Evolutionary conservation across 768 basidiomycete genomes (phyloP), one percentile per base, ranked within the genome.

Genomic region (Lentinula boryana): DNA sequence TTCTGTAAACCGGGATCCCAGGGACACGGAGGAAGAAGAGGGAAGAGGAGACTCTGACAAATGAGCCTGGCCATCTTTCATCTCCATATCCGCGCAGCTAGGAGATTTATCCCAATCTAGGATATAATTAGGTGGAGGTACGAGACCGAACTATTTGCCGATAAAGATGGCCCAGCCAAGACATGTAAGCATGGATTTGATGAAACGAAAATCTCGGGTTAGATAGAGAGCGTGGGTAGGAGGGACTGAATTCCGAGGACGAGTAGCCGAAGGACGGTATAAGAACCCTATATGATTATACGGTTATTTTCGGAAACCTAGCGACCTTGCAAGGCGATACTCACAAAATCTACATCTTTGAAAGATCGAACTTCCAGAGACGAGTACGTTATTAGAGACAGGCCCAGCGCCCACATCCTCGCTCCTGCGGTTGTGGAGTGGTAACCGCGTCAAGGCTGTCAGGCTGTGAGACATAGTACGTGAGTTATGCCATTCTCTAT

Each of bases 371-470:
- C 16, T 35, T 52, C 27, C 13, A 33, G 32, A 35, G 50, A 23
- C 46, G 21, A 8, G 21, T 23, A 12, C 4, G 27, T 27, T 27
- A 16, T 44, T 31, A 57, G 18, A 57, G 27, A 33, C 56, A 57
- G 5, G 56, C 56, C 56, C 56, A 57, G 12, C 56, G 56, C 31
- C 56, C 56, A 18, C 56, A 57, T 46, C 56, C 41, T 44, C 41
- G 40, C 40, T 44, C 56, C 40, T 27, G n/a, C 32, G 35, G 13
- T 54, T 38, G 18, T 10, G 53, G 16, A 33, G 32, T 33, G 5
- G 35, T 33, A 51, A 15, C 27, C 12, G 33, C 51, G 51, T 36
- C 23, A 52, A 18, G 23, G n/a, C 27, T 56, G 8, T 56, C 55
- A 18, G 55, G 55, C 53, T 55, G 33, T 36, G 1, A 55, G 23